Base-by-base conservation (phyloP, 768 basidiomycete genomes). In the Suillus plorans region DNA sequence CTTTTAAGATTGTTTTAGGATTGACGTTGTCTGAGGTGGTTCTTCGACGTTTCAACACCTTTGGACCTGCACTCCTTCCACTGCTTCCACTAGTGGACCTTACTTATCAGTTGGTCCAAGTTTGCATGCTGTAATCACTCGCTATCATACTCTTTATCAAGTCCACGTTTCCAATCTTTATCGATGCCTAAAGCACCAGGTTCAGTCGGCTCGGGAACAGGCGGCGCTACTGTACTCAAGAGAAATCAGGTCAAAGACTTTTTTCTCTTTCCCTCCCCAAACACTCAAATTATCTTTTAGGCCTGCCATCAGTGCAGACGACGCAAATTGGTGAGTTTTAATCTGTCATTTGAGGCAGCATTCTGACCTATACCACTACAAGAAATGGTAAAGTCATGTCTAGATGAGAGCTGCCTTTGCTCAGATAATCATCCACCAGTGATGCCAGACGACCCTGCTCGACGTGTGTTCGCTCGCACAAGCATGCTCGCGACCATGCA, bases 371-470 rank as follows among this genome's bases (percentile, higher is more conserved):
- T 65, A 41, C 1, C 50, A 62, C 53, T 47, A n/a, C 45, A 60
- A 88, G 87, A 88, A 89, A 86, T 89, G 87, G 88, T 88, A 77
- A 63, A 62, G 60, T 62, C 25, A 39, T 49, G 63, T 25, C 39
- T n/a, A 42, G 41, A 53, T 58, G 45, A 39, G 18, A 59, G 37
- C 36, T 20, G 60, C 22, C 57, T 63, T 41, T 59, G 67, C 47
- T 64, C 44, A 61, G 39, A 22, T 60, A 13, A 28, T 58, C 7
- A 42, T 53, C 63, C 18, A 20, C 18, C 66, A 92, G 90, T 72
- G 91, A 92, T 69, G 89, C 90, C 8, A 87, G 89, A 71, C 79
- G 87, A 49, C 91, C 91, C 5, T 92, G 91, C 71, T 87, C 90
- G 34, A 92, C 91, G 2, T 92, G 91, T 71, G 80, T 87, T 64